Percentiles rank a stretch among this genome's conserved stretches.
Conservation (phyloP, 495 filamentous ascomycete species). For the Schizothecium vesticola region DNA sequence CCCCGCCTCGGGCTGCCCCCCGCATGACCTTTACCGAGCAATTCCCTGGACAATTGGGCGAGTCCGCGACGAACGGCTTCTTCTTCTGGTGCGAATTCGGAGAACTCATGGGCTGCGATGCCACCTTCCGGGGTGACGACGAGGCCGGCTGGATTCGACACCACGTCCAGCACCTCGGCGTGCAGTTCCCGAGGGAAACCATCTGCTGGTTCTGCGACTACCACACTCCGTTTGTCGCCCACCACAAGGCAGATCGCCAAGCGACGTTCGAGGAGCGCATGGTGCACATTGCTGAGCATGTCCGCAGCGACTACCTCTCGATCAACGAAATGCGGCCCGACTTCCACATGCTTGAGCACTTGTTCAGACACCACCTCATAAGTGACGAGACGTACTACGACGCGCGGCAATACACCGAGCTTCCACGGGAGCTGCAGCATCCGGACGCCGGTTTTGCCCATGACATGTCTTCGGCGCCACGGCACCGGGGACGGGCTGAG, state of each 20-base stretch:
- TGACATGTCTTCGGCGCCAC: neutral
- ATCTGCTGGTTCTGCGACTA: slow-evolving; percentile 50
- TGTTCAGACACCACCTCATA: slow-evolving; percentile 20
- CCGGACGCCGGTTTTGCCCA: neutral
- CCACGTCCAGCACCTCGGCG: slow-evolving; percentile 28
- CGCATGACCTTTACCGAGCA: slow-evolving; percentile 3
- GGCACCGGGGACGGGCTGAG: neutral
- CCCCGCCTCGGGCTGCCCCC: neutral
- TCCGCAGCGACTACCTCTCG: slow-evolving; percentile 19
- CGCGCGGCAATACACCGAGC: slow-evolving; percentile 21
- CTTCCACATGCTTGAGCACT: slow-evolving; percentile 31
- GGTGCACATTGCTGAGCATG: slow-evolving; percentile 40
- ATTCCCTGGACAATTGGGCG: neutral
- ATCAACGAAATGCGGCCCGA: slow-evolving; percentile 35
- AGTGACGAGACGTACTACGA: slow-evolving; percentile 1
- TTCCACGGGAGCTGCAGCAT: slow-evolving; percentile 7
- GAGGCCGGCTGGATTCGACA: slow-evolving; percentile 41
- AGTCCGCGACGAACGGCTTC: neutral
- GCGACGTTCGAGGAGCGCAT: slow-evolving; percentile 36
- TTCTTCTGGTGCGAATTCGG: slow-evolving; percentile 41
- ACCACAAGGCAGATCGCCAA: neutral
- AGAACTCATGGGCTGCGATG: slow-evolving; percentile 21
- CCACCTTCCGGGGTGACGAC: slow-evolving; percentile 32
- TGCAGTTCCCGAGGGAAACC: slow-evolving; percentile 29
- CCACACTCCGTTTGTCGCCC: slow-evolving; percentile 19